Base-by-base conservation (phyloP, 169 alveolate species). In the Amoebophrya sp. region DNA sequence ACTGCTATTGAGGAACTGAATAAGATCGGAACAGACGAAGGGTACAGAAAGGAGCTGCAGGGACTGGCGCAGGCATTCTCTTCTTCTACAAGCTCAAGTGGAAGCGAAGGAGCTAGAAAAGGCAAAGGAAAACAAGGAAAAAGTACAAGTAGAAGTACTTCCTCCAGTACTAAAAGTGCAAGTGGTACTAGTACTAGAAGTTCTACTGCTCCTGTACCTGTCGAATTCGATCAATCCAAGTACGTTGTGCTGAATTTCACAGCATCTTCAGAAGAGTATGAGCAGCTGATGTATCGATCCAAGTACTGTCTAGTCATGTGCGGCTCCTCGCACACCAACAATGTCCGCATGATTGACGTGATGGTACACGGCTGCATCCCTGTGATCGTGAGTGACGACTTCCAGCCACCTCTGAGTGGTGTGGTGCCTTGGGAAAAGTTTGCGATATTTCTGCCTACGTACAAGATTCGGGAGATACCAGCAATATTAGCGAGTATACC, bases 261-360 rank as follows among this genome's bases (percentile, higher is more conserved):
- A 41, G 65, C 14, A 14, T 41, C 29, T 91, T 40, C 76, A 41
- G 91, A 76, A 38, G 93, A 89, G 76, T 93, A 93, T 90, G 90
- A 90, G 38, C 92, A 93, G 89, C 92, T 91, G 41, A 89, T 93
- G 93, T 93, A 91, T 91, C 90, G 92, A 12, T 89, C 94, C 12
- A 65, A 92, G 47, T 93, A 53, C 55, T 93, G 94, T 92, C 83
- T 93, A 39, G 94, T 93, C 2, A 89, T 93, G 47, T 91, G 94
- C 83, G 94, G 94, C 29, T 93, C 94, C 41, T 90, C 93, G 41
- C 94, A 93, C 47, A 93, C 94, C 40, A 93, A 93, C 93, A 93
- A 93, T 89, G 94, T 93, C 36, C 93, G 94, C 18, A 65, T 54
- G 78, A 33, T 26, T 36, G 54, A 93, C n/a, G 94, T 93, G 39